Evolutionary conservation across 257 asterid genomes (phyloP).

Genomic region (Thymus mandschuricus): DNA sequence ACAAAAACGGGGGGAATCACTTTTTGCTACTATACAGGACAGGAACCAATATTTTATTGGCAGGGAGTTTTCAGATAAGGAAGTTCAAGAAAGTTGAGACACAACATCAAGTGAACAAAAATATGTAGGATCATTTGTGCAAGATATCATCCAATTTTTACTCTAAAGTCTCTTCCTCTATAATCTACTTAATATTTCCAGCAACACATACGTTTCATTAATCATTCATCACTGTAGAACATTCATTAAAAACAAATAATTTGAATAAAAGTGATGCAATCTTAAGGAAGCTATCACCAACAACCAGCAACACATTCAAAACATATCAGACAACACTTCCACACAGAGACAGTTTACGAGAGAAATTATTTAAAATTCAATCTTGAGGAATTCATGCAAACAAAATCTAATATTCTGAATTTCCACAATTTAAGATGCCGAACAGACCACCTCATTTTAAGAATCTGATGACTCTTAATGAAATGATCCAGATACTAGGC

Average conservation of each 20-base stretch:
- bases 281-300: background rate
- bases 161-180: constrained; percentile 1
- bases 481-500: background rate
- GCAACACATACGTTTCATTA: background rate
- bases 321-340: constrained; percentile 16
- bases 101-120: background rate
- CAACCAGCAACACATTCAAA: background rate
- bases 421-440: no score
- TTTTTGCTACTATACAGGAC: background rate
- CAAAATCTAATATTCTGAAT: no score
- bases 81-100: constrained; percentile 8
- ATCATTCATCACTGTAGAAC: constrained; percentile 1
- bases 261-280: background rate
- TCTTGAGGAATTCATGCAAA: background rate
- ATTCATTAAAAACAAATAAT: background rate
- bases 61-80: constrained; percentile 8
- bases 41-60: background rate
- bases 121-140: background rate
- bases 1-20: background rate
- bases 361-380: background rate
- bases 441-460: background rate
- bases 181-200: constrained; percentile 1
- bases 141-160: background rate
- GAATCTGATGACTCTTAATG: background rate
- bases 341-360: background rate